A percentile compares a stretch with the other conserved stretches of the same genome.
Conservation (phyloP, 352 stramenopile species). For the Phytophthora hybrid region DNA sequence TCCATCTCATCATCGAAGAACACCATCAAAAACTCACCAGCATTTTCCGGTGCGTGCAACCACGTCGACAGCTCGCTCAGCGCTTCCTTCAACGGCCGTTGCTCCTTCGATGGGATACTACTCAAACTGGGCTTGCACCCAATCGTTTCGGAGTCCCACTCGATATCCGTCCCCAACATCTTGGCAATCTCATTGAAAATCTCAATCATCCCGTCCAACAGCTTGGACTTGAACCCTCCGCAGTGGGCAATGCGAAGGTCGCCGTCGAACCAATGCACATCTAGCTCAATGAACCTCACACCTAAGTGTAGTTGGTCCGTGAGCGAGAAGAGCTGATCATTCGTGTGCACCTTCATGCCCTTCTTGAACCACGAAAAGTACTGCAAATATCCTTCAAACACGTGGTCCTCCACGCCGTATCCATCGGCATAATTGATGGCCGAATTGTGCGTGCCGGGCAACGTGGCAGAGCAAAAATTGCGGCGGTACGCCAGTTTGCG, state of each 20-base stretch:
- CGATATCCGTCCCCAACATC: constrained; percentile 52
- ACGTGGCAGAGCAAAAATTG: constrained; percentile 74
- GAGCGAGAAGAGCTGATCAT: constrained; percentile 78
- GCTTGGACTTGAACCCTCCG: constrained; percentile 61
- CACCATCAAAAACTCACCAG: constrained; percentile 77
- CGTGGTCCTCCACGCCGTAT: constrained; percentile 81
- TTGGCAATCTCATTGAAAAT: constrained; percentile 65
- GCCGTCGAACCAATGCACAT: constrained; percentile 82
- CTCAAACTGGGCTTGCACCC: constrained; percentile 84
- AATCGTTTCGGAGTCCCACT: constrained; percentile 69
- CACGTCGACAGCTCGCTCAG: constrained; percentile 69
- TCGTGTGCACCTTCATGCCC: constrained; percentile 69
- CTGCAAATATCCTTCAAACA: constrained; percentile 68
- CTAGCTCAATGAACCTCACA: constrained; percentile 80
- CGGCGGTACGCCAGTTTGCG: constrained; percentile 75
- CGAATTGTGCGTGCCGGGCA: constrained; percentile 82
- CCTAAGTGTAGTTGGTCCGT: constrained; percentile 85
- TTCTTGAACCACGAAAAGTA: constrained; percentile 68
- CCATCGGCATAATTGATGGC: constrained; percentile 73
- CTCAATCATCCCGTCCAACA: constrained; percentile 70
- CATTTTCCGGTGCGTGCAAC: constrained; percentile 65
- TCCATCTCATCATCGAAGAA: constrained; percentile 88
- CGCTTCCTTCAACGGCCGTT: constrained; percentile 57
- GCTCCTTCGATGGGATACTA: constrained; percentile 75
- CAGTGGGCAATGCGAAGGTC: constrained; percentile 83